These are phyloP conservation scores for Aspergillus novoparasiticus DNA, from an alignment of 2,329 filamentous ascomycete genomes.

Conservation along the genomic window DNA sequence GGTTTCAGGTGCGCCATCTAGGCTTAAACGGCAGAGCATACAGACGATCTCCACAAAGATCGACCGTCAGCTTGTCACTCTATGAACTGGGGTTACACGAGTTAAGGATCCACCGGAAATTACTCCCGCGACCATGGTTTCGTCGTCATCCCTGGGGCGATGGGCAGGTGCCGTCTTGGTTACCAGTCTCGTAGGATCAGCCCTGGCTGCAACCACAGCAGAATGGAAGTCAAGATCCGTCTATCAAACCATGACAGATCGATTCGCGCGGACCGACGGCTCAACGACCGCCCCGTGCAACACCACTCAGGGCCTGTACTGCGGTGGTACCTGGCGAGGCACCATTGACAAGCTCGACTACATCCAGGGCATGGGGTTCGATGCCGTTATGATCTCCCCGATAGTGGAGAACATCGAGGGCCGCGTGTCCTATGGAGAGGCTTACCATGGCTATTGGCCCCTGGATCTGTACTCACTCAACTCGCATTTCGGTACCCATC, in stretches of 20 bases:
- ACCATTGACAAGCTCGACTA: conserved; percentile 56
- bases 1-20: neutral
- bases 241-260: conserved; percentile 52
- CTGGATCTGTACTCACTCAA: conserved; percentile 50
- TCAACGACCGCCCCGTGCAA: conserved; percentile 36
- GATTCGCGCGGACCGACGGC: conserved; percentile 47
- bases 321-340: conserved; percentile 63
- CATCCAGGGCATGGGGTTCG: conserved; percentile 49
- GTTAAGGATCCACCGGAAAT: neutral
- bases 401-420: conserved; percentile 39
- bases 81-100: neutral
- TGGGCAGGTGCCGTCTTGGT: neutral
- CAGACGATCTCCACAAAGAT: neutral
- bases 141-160: neutral
- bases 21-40: neutral
- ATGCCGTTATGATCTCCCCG: conserved; percentile 42
- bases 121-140: neutral
- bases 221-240: conserved; percentile 47
- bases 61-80: neutral
- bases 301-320: conserved; percentile 47
- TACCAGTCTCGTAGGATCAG: neutral
- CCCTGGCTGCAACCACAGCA: conserved; percentile 26
- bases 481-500: conserved; percentile 47
- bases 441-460: conserved; percentile 53
- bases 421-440: conserved; percentile 39